Base-by-base conservation (phyloP, 305 asterid genomes). In the Ilex paraguariensis region DNA sequence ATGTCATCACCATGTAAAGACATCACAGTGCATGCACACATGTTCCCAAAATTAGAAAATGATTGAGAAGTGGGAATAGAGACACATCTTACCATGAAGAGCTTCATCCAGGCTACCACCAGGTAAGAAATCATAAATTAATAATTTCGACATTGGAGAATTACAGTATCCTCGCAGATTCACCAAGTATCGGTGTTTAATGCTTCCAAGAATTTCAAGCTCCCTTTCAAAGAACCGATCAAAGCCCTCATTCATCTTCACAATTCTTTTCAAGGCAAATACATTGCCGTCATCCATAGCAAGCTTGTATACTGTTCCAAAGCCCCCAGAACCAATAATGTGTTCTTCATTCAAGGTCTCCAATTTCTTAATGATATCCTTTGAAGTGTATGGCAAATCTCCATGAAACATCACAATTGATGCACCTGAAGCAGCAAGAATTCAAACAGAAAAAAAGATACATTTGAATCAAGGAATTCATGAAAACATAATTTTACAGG, bases 71-170 rank as follows among this genome's bases (percentile, higher is more conserved):
- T 46, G 52, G 28, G 4, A 46, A 46, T 10, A 12, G 52, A 52
- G 31, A 15, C n/a, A 40, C 12, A 67, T 61, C 74, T 72, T 70
- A 91, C 97, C 98, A 68, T 89, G 97, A 68, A 92, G 91, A 79
- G 88, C 92, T 82, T 91, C 96, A 83, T 91, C 98, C 66, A 91
- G 79, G 81, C 95, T 91, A 79, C 98, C 98, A 67, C 98, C 98
- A 6, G 96, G 78, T 65, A 91, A 76, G 72, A 74, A 91, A 77
- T 91, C 98, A 74, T 91, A 91, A 62, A 91, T 87, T 70, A 91
- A 77, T 73, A 91, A 77, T 70, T 91, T 91, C 51, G 97, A 85
- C 10, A 96, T 84, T 51, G 95, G 94, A 61, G 98, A 90, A 79
- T 92, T 90, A 87, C 98, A 92, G 77, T 92, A 92, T 75, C 98